A percentile compares a stretch with the other conserved stretches of the same genome.
Conservation (phyloP, 1,284 basidiomycete species). For the Pseudomicrostroma phylloplanum region DNA sequence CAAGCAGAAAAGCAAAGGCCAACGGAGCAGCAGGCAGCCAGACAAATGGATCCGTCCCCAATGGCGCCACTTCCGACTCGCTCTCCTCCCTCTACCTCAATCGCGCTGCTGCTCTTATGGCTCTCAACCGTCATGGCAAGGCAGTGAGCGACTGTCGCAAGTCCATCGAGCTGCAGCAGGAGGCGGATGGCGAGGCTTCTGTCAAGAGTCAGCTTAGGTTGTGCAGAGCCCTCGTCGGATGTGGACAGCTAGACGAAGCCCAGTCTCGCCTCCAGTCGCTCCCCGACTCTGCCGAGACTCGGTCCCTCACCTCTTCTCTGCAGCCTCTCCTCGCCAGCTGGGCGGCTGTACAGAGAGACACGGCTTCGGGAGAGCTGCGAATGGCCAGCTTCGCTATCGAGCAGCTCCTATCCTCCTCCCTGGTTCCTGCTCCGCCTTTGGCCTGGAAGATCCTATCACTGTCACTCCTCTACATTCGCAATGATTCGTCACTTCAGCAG, state of each 20-base stretch:
- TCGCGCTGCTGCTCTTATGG: constrained; percentile 78
- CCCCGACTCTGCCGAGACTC: constrained; percentile 21
- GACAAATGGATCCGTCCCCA: neutral
- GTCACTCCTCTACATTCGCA: constrained; percentile 5
- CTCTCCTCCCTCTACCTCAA: constrained; percentile 53
- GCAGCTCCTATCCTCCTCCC: constrained; percentile 25
- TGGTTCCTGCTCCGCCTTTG: constrained; percentile 32
- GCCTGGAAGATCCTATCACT: constrained; percentile 33
- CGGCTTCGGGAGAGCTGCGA: constrained; percentile 59
- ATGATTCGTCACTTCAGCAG: constrained; percentile 18
- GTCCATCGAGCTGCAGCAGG: constrained; percentile 61
- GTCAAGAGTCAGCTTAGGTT: constrained; percentile 34
- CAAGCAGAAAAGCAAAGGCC: neutral
- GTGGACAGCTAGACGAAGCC: constrained; percentile 12
- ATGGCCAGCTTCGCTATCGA: constrained; percentile 37
- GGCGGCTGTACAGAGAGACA: constrained; percentile 58
- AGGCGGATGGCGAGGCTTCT: constrained; percentile 17
- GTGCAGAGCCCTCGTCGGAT: constrained; percentile 24
- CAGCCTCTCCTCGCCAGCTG: constrained; percentile 23
- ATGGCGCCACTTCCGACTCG: neutral
- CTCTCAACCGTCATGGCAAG: constrained; percentile 65
- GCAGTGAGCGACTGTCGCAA: constrained; percentile 73
- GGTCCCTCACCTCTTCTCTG: constrained; percentile 19
- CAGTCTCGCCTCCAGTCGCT: neutral
- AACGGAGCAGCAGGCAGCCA: neutral